These are phyloP conservation scores for Phytophthora hybrid DNA, from an alignment of 352 stramenopile species.

Conservation along the genomic window DNA sequence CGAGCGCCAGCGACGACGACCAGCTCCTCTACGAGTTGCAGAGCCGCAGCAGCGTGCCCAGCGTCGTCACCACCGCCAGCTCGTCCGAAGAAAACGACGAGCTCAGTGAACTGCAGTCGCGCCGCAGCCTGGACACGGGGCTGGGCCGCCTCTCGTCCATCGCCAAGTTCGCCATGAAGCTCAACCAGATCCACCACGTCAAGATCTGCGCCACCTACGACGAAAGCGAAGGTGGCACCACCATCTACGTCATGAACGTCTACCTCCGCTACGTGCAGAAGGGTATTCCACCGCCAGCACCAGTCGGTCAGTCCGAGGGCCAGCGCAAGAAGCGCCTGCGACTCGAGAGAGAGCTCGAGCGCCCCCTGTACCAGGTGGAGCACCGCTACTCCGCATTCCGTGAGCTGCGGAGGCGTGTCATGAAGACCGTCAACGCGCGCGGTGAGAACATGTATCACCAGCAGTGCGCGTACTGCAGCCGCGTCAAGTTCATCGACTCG, in stretches of 20 bases:
- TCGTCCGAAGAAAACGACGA: slow-evolving; percentile 25
- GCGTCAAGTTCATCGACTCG: slow-evolving; percentile 53
- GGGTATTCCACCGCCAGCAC: slow-evolving; percentile 45
- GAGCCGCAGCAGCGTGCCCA: slow-evolving; percentile 24
- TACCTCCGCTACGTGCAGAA: slow-evolving; percentile 56
- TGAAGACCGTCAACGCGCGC: slow-evolving; percentile 27
- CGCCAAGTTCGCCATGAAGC: slow-evolving; percentile 55
- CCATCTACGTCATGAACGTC: slow-evolving; percentile 67
- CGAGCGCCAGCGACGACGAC: slow-evolving; percentile 4
- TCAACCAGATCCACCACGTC: slow-evolving; percentile 70
- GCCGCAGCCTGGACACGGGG: background rate
- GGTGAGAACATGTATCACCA: slow-evolving; percentile 43
- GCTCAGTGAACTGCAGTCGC: background rate
- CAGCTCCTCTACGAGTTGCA: slow-evolving; percentile 18
- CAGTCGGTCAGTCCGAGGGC: slow-evolving; percentile 18
- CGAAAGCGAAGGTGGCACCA: slow-evolving; percentile 40
- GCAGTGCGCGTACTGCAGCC: slow-evolving; percentile 63
- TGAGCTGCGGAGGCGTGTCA: slow-evolving; percentile 44
- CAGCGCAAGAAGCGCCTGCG: slow-evolving; percentile 29
- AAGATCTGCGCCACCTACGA: slow-evolving; percentile 51
- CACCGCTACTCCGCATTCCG: slow-evolving; percentile 69
- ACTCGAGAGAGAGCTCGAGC: slow-evolving; percentile 28
- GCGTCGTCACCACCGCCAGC: slow-evolving; percentile 23
- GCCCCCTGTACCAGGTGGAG: slow-evolving; percentile 53
- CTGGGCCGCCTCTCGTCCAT: slow-evolving; percentile 47